Percentiles rank a stretch among this genome's conserved stretches.
Evolutionary conservation across 768 basidiomycete species (phyloP).

Genomic region (Suillus plorans): DNA sequence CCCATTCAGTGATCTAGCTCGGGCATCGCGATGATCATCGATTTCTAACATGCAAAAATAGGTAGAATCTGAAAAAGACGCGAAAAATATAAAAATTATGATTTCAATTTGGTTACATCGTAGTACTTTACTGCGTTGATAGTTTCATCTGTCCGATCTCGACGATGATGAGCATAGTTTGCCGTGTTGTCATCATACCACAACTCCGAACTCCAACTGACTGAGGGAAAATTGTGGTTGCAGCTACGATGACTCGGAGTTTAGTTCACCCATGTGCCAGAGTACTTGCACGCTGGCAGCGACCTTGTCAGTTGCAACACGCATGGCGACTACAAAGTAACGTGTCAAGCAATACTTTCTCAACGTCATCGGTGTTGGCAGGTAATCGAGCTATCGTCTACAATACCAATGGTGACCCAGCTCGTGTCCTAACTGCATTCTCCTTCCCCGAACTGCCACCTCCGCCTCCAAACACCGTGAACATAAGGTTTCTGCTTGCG

Average conservation of each 20-base stretch:
- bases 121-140: background rate
- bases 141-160: background rate
- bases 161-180: background rate
- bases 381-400: slow-evolving; percentile 69
- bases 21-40: slow-evolving; percentile 19
- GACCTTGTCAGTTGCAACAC: background rate
- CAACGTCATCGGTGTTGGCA: slow-evolving; percentile 28
- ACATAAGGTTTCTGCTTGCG: slow-evolving; percentile 65
- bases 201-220: background rate
- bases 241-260: background rate
- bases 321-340: background rate
- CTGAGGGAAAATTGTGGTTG: background rate
- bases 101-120: background rate
- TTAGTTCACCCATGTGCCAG: background rate
- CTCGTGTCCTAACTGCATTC: slow-evolving; percentile 53
- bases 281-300: background rate
- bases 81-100: slow-evolving; percentile 44
- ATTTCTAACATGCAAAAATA: slow-evolving; percentile 44
- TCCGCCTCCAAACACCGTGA: slow-evolving; percentile 57
- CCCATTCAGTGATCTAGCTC: slow-evolving; percentile 45
- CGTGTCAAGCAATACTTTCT: slow-evolving; percentile 16
- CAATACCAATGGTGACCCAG: slow-evolving; percentile 56
- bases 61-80: slow-evolving; percentile 69
- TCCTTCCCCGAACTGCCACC: slow-evolving; percentile 52
- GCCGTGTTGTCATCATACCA: background rate